Evolutionary conservation across 2,329 filamentous ascomycete genomes (phyloP), one percentile per base, ranked within the genome.

Genomic region (Talaromyces albobiverticillius): DNA sequence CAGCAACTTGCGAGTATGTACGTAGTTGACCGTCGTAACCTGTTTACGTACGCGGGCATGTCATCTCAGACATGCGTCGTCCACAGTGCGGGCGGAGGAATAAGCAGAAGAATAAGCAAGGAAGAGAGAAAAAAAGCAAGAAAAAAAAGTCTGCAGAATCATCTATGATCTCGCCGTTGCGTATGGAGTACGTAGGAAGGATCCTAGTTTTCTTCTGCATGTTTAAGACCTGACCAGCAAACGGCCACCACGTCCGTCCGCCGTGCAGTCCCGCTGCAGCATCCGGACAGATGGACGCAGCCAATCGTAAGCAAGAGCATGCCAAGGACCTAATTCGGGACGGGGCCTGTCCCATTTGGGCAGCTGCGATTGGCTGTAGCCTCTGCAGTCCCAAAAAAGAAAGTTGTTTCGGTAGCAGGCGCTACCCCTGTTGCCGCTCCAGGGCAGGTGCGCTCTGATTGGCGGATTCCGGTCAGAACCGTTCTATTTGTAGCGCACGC

Each of bases 211-310:
- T 16, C n/a, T 36, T 14, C 31, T 14, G 32, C 32, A 38, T n/a
- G 31, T 23, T 36, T 41, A 23, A 43, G 48, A 50, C 47, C 38
- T 51, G 38, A 9, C 48, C 48, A 51, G 16, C 48, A 5, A 51
- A 25, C 22, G 38, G 18, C 2, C 29, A 34, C 48, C 48, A 51
- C 48, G 48, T 51, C 40, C 7, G 18, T n/a, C 25, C n/a, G 25
- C 46, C 32, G 46, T 22, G 46, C 20, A 32, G 34, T 29, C 46
- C 26, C 22, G 34, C 26, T 18, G 40, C 7, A 29, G 26, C 10
- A 10, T 29, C 5, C 26, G 26, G 26, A 29, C 26, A 29, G 26
- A 29, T 29, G 26, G 26, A 29, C 26, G 26, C 26, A 29, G 26
- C 26, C 26, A 29, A 29, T 29, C 5, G 26, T 29, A 29, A 29